Conservation (phyloP, 2,329 filamentous ascomycete species). For the Alternaria alternata region DNA sequence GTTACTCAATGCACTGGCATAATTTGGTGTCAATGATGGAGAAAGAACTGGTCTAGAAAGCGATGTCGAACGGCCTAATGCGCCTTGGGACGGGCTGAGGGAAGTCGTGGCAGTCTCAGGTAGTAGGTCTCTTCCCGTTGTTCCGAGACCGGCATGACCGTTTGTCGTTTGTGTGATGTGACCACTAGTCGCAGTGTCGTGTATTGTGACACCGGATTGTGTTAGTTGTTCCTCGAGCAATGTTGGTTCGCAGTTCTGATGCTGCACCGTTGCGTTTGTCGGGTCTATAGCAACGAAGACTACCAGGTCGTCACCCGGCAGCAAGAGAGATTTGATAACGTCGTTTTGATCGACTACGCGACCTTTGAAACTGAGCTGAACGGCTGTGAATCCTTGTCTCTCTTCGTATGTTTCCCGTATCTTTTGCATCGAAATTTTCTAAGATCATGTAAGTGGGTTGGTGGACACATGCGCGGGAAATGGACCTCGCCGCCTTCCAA, state of each 20-base stretch:
- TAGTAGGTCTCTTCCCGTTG: background rate
- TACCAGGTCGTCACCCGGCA: conserved; percentile 7
- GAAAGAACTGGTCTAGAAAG: background rate
- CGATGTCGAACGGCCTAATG: background rate
- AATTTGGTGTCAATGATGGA: background rate
- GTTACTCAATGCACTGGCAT: conserved; percentile 1
- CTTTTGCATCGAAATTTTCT: conserved; percentile 35
- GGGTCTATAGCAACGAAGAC: conserved; percentile 11
- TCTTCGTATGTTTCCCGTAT: conserved; percentile 27
- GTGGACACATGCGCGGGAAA: background rate
- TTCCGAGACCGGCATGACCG: background rate
- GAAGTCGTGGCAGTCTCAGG: background rate
- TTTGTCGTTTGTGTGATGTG: background rate
- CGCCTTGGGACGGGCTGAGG: background rate
- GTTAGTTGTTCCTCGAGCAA: background rate
- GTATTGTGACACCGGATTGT: background rate
- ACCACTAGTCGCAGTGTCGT: background rate
- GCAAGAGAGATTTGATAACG: conserved; percentile 13
- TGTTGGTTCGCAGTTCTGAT: background rate
- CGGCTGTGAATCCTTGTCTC: conserved; percentile 8
- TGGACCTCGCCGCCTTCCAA: background rate
- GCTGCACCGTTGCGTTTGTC: background rate
- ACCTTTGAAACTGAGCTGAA: conserved; percentile 31
- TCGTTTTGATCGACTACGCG: conserved; percentile 4
- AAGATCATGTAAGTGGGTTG: background rate